phyloP scores from a whole-genome alignment of 1,139 yeast genomes.

The Suhomyces panamericanus region DNA sequence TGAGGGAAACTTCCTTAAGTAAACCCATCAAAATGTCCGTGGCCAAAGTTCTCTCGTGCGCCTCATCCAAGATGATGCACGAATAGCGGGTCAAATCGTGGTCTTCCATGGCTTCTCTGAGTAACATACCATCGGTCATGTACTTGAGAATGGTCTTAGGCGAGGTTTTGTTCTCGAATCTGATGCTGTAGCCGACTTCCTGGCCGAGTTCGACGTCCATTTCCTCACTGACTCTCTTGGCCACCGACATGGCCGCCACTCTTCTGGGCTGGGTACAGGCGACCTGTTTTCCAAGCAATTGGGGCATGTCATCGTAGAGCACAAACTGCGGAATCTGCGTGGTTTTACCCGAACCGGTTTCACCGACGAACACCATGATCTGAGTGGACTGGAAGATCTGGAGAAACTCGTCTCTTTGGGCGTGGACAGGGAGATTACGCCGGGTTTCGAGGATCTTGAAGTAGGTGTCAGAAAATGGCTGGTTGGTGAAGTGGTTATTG shows the following conservation, averaged over 20 bases:
- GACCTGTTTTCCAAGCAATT: constrained; percentile 71
- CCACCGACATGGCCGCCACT: constrained; percentile 98
- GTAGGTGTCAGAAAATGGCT: constrained; percentile 60
- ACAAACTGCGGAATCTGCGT: constrained; percentile 97
- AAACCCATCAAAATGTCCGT: constrained; percentile 97
- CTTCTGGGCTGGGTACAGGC: constrained; percentile 98
- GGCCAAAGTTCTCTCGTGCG: constrained; percentile 95
- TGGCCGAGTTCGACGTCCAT: constrained; percentile 90
- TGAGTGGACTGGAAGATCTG: constrained; percentile 81
- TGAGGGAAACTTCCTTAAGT: constrained; percentile 72
- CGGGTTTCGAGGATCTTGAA: constrained; percentile 74
- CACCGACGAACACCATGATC: constrained; percentile 98
- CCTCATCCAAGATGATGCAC: constrained; percentile 93
- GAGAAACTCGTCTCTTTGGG: constrained; percentile 87
- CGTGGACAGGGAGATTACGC: constrained; percentile 89
- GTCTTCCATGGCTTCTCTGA: constrained; percentile 97
- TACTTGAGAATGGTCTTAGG: constrained; percentile 82
- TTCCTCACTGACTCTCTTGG: constrained; percentile 94
- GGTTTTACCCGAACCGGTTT: constrained; percentile 97
- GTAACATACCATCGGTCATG: constrained; percentile 98
- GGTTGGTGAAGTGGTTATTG: constrained; percentile 78
- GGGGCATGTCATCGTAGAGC: constrained; percentile 88
- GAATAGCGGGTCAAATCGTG: constrained; percentile 78
- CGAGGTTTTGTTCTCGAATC: constrained; percentile 89
- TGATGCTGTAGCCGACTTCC: constrained; percentile 89